phyloP scores from a whole-genome alignment of 495 filamentous ascomycete species.

The Podospora conica region DNA sequence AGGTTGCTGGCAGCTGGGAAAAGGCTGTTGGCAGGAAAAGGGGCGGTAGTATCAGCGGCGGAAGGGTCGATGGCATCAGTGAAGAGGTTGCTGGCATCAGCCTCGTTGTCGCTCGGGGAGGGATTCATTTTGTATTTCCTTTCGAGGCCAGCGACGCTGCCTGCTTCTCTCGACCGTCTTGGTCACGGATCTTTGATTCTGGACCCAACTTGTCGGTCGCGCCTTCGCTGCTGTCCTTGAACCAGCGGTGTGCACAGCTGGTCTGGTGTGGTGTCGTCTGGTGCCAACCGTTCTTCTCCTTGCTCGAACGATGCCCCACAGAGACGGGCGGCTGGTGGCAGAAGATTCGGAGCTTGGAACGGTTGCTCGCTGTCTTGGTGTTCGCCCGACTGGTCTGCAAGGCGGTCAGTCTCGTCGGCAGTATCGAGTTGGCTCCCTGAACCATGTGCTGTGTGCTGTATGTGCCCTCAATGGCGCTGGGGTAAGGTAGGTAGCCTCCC shows the following conservation, averaged over 20 bases:
- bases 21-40: too few relatives aligned
- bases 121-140: neutral
- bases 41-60: too few relatives aligned
- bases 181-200: neutral
- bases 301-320: slow-evolving; percentile 6
- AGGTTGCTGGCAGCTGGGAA: neutral
- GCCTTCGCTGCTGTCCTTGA: neutral
- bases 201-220: neutral
- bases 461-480: too few relatives aligned
- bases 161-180: too few relatives aligned
- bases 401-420: slow-evolving; percentile 12
- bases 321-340: neutral
- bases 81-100: neutral
- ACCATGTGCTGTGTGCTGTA: too few relatives aligned
- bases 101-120: neutral
- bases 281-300: slow-evolving; percentile 10
- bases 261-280: neutral
- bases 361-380: slow-evolving; percentile 7
- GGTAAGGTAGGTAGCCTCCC: neutral
- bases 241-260: neutral
- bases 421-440: neutral
- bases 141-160: too few relatives aligned
- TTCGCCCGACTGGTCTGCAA: slow-evolving; percentile 14
- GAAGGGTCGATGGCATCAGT: too few relatives aligned
- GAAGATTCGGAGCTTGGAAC: neutral